phyloP scores from a whole-genome alignment of 2,329 filamentous ascomycete species.

The Paecilomyces variotii region DNA sequence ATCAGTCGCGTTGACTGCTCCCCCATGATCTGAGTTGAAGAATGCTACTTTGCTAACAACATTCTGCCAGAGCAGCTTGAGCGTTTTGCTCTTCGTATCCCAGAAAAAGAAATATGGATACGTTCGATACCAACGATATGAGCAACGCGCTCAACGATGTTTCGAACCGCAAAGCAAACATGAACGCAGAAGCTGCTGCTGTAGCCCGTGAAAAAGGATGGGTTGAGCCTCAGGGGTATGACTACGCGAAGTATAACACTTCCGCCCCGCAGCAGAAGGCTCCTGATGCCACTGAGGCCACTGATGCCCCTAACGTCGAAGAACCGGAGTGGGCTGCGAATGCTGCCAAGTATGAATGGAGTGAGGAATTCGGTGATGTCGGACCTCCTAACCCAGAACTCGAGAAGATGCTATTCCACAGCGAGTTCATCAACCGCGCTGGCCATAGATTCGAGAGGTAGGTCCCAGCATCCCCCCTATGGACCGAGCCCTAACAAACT shows the following conservation, averaged over 20 bases:
- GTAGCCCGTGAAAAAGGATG: slow-evolving; percentile 33
- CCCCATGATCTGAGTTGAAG: background rate
- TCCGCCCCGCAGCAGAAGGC: slow-evolving; percentile 8
- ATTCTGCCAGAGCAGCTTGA: background rate
- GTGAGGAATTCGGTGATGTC: slow-evolving; percentile 77
- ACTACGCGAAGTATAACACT: slow-evolving; percentile 26
- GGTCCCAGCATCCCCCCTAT: slow-evolving; percentile 18
- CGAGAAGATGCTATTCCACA: slow-evolving; percentile 66
- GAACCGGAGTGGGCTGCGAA: slow-evolving; percentile 45
- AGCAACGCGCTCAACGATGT: slow-evolving; percentile 14
- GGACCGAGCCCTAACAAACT: background rate
- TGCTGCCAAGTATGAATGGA: slow-evolving; percentile 71
- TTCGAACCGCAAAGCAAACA: slow-evolving; percentile 9
- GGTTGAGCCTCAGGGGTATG: slow-evolving; percentile 27
- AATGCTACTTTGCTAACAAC: background rate
- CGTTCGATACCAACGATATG: slow-evolving; percentile 15
- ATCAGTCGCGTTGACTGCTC: background rate
- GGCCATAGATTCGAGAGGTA: slow-evolving; percentile 60
- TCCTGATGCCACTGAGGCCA: slow-evolving; percentile 12
- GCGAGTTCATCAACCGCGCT: slow-evolving; percentile 41
- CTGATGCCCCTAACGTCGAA: slow-evolving; percentile 8
- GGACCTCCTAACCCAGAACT: slow-evolving; percentile 63
- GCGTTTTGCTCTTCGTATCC: background rate
- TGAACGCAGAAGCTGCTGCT: slow-evolving; percentile 19
- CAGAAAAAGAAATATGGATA: background rate